These are phyloP conservation scores for Hygrocybe punicea DNA, from an alignment of 768 basidiomycete genomes.

Conservation along the genomic window DNA sequence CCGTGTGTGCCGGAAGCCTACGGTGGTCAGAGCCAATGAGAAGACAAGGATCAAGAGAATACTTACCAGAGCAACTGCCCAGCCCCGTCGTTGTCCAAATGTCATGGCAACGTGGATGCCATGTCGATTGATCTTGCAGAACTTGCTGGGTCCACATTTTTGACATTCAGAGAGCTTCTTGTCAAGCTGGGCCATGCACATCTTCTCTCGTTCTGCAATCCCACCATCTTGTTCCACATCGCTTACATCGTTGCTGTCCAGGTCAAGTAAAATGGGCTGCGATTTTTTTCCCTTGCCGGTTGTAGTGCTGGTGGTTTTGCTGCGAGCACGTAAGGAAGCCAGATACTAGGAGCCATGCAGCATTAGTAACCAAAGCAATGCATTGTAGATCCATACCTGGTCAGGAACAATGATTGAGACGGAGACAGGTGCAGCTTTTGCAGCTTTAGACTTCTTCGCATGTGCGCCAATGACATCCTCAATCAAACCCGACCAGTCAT, in stretches of 20 bases:
- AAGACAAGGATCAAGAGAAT: too few species aligned
- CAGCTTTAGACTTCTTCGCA: neutral
- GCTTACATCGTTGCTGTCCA: neutral
- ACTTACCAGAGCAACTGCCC: too few species aligned
- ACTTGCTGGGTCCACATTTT: neutral
- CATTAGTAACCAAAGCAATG: neutral
- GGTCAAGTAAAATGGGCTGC: neutral
- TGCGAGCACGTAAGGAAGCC: neutral
- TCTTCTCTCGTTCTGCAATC: neutral
- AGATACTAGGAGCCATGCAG: neutral
- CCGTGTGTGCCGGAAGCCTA: too few species aligned
- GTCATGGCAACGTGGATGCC: too few species aligned
- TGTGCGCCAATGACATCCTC: neutral
- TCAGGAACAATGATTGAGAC: neutral
- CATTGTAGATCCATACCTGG: neutral
- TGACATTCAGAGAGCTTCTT: neutral
- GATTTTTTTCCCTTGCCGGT: neutral
- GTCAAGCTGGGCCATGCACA: neutral
- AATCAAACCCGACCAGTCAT: neutral
- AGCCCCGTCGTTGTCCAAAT: too few species aligned
- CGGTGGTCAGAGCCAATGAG: too few species aligned
- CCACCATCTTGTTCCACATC: neutral
- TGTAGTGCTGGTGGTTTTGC: neutral
- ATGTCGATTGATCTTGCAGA: neutral
- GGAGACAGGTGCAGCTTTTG: neutral